These are phyloP conservation scores for Scheffersomyces amazonensis DNA, from an alignment of 805 yeast genomes.

Conservation along the genomic window DNA sequence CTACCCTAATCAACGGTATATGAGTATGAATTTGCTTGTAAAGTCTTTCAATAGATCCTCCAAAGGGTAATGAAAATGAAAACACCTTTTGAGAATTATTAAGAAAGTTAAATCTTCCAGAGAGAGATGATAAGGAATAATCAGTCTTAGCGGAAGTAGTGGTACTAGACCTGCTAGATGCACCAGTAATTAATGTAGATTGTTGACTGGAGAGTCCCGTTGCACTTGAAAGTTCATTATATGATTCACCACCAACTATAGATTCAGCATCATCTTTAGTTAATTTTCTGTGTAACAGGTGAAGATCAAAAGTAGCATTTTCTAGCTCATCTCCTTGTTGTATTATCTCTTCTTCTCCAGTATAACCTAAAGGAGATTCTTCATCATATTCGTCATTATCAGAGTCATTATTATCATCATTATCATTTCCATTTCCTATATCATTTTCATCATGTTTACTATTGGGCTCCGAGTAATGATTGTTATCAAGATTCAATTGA, in stretches of 20 bases:
- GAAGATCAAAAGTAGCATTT: not conserved
- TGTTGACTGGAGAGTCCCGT: not conserved
- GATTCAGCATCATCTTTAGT: slow-evolving; percentile 39
- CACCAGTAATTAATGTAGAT: too few species aligned
- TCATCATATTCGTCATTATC: slow-evolving; percentile 8
- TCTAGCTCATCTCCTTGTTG: not conserved
- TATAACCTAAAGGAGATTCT: not conserved
- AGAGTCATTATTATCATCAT: slow-evolving; percentile 1
- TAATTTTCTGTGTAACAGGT: slow-evolving; percentile 8
- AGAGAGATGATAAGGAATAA: slow-evolving; percentile 3
- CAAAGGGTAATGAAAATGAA: slow-evolving; percentile 60
- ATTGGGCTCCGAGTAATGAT: too few species aligned
- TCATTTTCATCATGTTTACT: too few species aligned
- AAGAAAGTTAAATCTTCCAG: slow-evolving; percentile 12
- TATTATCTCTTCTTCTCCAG: not conserved
- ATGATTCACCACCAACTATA: slow-evolving; percentile 49
- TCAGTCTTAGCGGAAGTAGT: not conserved
- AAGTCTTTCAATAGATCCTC: slow-evolving; percentile 35
- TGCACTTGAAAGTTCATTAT: not conserved
- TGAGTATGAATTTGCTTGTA: slow-evolving; percentile 18
- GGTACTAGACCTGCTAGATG: too few species aligned
- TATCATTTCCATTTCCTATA: too few species aligned
- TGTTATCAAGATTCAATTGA: too few species aligned
- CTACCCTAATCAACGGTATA: slow-evolving; percentile 8
- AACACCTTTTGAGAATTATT: slow-evolving; percentile 40